Percentiles rank a stretch among this genome's conserved stretches.
phyloP scores from a whole-genome alignment of 805 yeast species.

The Saccharomycopsis sp. region DNA sequence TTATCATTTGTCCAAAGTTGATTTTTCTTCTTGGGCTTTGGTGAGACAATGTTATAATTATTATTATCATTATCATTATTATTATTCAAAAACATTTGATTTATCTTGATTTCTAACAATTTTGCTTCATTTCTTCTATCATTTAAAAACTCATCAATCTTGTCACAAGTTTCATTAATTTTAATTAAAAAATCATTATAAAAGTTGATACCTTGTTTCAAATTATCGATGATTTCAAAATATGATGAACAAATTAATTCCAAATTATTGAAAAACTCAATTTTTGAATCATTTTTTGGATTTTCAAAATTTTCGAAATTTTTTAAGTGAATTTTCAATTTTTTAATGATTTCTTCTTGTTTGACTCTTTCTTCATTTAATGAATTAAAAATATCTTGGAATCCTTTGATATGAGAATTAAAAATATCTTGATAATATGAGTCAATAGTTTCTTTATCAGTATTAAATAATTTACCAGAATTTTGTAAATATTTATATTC shows the following conservation, averaged over 20 bases:
- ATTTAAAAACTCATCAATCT: conserved; percentile 42
- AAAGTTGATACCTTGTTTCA: conserved; percentile 61
- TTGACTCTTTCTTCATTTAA: conserved; percentile 31
- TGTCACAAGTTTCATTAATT: conserved; percentile 33
- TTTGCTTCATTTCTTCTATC: conserved; percentile 43
- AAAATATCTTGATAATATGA: conserved; percentile 30
- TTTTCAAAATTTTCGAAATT: conserved; percentile 8
- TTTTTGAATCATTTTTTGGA: conserved; percentile 37
- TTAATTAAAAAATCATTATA: conserved; percentile 50
- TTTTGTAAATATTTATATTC: conserved; percentile 29
- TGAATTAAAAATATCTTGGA: conserved; percentile 38
- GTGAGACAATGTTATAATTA: conserved; percentile 4
- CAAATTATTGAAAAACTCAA: conserved; percentile 22
- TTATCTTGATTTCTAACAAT: conserved; percentile 33
- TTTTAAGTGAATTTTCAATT: conserved; percentile 21
- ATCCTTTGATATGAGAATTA: conserved; percentile 34
- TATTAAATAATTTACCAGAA: background rate
- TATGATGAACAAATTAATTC: conserved; percentile 26
- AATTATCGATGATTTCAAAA: conserved; percentile 45
- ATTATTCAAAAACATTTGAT: background rate
- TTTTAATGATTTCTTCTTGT: conserved; percentile 34
- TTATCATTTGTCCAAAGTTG: no score
- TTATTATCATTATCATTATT: background rate
- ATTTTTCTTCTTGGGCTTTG: conserved; percentile 4
- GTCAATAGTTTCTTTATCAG: background rate